Percentiles rank a stretch among this genome's conserved stretches.
phyloP scores from a whole-genome alignment of 2,329 filamentous ascomycete species.

The Trichoderma semiorbis region DNA sequence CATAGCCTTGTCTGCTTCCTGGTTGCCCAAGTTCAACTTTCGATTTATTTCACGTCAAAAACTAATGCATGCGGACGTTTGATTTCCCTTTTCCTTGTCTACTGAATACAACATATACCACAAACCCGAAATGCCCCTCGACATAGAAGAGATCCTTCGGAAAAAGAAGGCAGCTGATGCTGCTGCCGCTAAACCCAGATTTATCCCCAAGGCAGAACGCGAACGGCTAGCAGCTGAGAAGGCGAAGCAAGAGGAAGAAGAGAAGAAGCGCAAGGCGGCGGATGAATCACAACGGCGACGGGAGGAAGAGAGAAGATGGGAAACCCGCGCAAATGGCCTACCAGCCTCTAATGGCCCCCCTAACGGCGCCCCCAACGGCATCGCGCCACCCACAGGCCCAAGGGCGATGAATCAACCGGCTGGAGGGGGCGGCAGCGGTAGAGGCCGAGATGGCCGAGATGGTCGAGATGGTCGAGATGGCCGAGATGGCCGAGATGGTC shows the following conservation, averaged over 20 bases:
- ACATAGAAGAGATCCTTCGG: conserved; percentile 79
- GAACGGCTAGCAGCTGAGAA: conserved; percentile 78
- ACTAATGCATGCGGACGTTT: background rate
- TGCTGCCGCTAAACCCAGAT: conserved; percentile 82
- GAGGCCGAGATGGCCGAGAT: conserved; percentile 26
- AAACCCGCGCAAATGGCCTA: conserved; percentile 28
- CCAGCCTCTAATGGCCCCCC: conserved; percentile 25
- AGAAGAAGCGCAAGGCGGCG: conserved; percentile 47
- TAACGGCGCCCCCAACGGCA: conserved; percentile 26
- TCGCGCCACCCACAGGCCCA: conserved; percentile 64
- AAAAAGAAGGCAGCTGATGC: conserved; percentile 85
- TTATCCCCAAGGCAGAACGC: conserved; percentile 77
- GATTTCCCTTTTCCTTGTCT: background rate
- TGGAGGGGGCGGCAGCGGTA: conserved; percentile 36
- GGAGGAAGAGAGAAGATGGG: conserved; percentile 55
- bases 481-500: conserved; percentile 41
- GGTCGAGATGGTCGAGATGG: conserved; percentile 25
- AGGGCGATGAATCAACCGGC: conserved; percentile 55
- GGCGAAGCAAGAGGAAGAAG: conserved; percentile 64
- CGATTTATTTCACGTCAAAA: background rate
- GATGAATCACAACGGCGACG: conserved; percentile 66
- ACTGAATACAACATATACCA: background rate
- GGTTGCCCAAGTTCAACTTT: background rate
- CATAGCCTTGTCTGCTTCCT: conserved; percentile 19
- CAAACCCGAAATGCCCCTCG: conserved; percentile 47